Evolutionary conservation across 2,329 filamentous ascomycete species (phyloP).

Genomic region (Teratosphaeria gauchensis): DNA sequence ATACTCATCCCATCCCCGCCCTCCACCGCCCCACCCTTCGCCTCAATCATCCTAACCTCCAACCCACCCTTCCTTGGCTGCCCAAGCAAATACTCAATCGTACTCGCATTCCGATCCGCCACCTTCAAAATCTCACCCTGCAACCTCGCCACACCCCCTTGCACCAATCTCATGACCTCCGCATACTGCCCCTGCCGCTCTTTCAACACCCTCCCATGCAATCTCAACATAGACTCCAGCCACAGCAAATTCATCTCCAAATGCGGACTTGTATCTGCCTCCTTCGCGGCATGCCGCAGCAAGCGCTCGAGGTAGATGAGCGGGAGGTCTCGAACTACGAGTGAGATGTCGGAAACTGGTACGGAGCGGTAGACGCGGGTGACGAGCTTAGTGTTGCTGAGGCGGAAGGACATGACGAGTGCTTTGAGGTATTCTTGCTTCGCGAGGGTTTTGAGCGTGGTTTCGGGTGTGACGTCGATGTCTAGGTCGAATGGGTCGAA

Average conservation of each 20-base stretch:
- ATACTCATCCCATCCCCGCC: conserved; percentile 5
- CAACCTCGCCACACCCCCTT: conserved; percentile 70
- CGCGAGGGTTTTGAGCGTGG: conserved; percentile 54
- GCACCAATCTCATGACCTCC: conserved; percentile 72
- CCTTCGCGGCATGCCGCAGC: conserved; percentile 75
- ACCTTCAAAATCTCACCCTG: conserved; percentile 72
- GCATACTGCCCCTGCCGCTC: conserved; percentile 71
- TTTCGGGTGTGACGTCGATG: conserved; percentile 82
- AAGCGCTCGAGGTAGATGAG: conserved; percentile 77
- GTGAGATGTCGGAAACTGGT: conserved; percentile 61
- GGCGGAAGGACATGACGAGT: conserved; percentile 90
- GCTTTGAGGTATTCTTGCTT: conserved; percentile 82
- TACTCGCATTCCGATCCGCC: conserved; percentile 81
- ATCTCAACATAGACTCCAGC: conserved; percentile 72
- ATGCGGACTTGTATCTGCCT: conserved; percentile 83
- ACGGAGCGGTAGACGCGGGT: conserved; percentile 78
- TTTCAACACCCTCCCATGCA: conserved; percentile 76
- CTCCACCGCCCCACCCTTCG: conserved; percentile 18
- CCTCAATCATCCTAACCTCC: conserved; percentile 17
- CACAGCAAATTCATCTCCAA: conserved; percentile 90
- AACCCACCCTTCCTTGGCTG: not conserved
- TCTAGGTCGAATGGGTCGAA: conserved; percentile 97
- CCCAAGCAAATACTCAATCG: conserved; percentile 67
- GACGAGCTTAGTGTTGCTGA: conserved; percentile 76
- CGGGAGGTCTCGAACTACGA: conserved; percentile 72